Evolutionary conservation across 2,329 filamentous ascomycete genomes (phyloP), one percentile per base, ranked within the genome.

Genomic region (Colletotrichum cereale): DNA sequence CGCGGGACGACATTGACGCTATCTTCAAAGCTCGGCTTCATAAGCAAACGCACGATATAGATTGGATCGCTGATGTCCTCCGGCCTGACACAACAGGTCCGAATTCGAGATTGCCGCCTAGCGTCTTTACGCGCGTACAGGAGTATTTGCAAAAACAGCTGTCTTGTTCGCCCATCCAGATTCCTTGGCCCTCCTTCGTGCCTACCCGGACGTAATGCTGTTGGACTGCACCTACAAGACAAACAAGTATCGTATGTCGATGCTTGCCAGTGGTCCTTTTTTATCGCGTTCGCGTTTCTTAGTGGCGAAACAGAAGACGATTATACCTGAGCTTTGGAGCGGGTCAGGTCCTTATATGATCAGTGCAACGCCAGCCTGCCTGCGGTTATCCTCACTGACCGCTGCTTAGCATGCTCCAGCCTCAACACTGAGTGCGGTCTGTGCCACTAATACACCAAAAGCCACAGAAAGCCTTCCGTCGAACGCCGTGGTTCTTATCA

Each of bases 211-310:
- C 52, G 16, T 75, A 1, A 48, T 76, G 14, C 18, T 78, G 34
- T 34, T 77, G 34, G 72, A 76, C 47, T 77, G 62, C 55, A 77
- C 66, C 10, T 77, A 77, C 47, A 77, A 78, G 60, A 77, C 69
- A 3, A 77, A 77, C 38, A 77, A 75, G 56, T 74, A 75, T 29
- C 40, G 26, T 2, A 77, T 78, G 67, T 78, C 66, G 56, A 76
- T 68, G 62, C 69, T 47, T 77, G 50, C 47, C 21, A 75, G 40
- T 48, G 61, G 2, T 74, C 73, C 2, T 78, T 77, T 42, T 78
- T 44, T 64, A 76, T 77, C 53, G 67, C 73, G 10, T 77, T 77
- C 73, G 72, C 68, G 52, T 77, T 77, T 36, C 64, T 76, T 0
- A 73, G 47, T 56, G 53, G 73, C 18, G 68, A 77, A 34, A 18